Conservation (phyloP, 768 basidiomycete genomes). For the Suillus hirtellus region DNA sequence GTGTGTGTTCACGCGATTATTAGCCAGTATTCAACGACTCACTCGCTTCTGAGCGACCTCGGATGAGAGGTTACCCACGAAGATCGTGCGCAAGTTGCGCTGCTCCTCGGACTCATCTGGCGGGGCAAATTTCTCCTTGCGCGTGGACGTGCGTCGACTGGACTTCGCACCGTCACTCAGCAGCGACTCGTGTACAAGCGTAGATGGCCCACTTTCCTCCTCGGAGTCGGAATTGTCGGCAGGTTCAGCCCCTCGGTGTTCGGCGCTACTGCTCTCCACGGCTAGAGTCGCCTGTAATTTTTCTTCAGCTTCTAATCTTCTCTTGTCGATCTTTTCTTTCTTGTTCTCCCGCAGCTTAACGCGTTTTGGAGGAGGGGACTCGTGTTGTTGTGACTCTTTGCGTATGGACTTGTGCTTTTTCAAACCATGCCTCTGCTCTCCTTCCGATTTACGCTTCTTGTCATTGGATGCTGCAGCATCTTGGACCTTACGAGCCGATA, state of each 20-base stretch:
- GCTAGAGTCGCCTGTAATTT: not conserved
- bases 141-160: slow-evolving; percentile 33
- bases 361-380: slow-evolving; percentile 12
- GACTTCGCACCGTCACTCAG: slow-evolving; percentile 26
- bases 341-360: slow-evolving; percentile 14
- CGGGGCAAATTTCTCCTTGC: slow-evolving; percentile 54
- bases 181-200: slow-evolving; percentile 67
- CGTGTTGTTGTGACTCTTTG: not conserved
- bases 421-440: slow-evolving; percentile 4
- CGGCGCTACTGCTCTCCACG: not conserved
- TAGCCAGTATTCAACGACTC: slow-evolving; percentile 23
- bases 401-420: not conserved
- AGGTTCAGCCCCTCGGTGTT: not conserved
- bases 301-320: not conserved
- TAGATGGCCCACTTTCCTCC: slow-evolving; percentile 32
- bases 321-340: not conserved
- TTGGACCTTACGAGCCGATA: not conserved
- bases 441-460: slow-evolving; percentile 18
- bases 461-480: slow-evolving; percentile 10
- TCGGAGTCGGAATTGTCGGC: slow-evolving; percentile 33
- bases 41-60: slow-evolving; percentile 80
- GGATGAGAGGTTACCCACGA: slow-evolving; percentile 85
- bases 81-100: slow-evolving; percentile 82
- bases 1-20: slow-evolving; percentile 11
- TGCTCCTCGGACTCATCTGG: slow-evolving; percentile 70